These are phyloP conservation scores for Ensete ventricosum DNA, from an alignment of 176 grass and related monocot genomes.

Conservation along the genomic window DNA sequence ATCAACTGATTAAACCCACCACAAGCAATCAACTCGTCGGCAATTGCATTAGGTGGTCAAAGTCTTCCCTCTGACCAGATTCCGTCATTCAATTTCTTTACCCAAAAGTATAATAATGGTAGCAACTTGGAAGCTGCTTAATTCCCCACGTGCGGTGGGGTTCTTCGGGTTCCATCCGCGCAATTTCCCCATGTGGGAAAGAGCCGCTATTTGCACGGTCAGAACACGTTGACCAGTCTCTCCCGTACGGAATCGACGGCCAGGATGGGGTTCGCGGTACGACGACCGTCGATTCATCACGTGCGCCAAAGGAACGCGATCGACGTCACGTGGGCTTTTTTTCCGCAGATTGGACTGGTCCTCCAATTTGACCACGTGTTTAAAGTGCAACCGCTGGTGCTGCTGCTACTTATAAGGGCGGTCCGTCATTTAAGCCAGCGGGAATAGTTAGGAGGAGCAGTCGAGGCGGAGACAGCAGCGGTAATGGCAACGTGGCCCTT, in stretches of 20 bases:
- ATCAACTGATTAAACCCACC: no score
- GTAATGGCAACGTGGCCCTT: slow-evolving; percentile 61
- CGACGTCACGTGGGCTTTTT: not conserved
- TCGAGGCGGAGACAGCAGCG: not conserved
- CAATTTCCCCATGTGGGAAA: not conserved
- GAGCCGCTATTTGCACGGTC: not conserved
- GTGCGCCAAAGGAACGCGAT: no score
- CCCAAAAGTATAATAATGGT: not conserved
- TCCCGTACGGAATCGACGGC: not conserved
- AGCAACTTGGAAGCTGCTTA: not conserved
- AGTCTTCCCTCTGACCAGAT: not conserved
- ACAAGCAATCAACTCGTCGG: no score
- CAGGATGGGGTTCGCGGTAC: not conserved
- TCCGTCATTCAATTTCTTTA: no score
- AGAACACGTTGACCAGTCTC: not conserved
- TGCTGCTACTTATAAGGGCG: not conserved
- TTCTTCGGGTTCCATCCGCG: no score
- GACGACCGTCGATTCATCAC: no score
- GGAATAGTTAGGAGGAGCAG: not conserved
- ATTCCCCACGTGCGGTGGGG: not conserved
- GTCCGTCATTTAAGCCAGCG: not conserved
- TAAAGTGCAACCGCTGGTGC: not conserved
- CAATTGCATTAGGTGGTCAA: no score
- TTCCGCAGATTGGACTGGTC: not conserved
- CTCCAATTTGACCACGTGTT: slow-evolving; percentile 45